Evolutionary conservation across 2,329 filamentous ascomycete species (phyloP).

Genomic region (Gyromitra esculenta): DNA sequence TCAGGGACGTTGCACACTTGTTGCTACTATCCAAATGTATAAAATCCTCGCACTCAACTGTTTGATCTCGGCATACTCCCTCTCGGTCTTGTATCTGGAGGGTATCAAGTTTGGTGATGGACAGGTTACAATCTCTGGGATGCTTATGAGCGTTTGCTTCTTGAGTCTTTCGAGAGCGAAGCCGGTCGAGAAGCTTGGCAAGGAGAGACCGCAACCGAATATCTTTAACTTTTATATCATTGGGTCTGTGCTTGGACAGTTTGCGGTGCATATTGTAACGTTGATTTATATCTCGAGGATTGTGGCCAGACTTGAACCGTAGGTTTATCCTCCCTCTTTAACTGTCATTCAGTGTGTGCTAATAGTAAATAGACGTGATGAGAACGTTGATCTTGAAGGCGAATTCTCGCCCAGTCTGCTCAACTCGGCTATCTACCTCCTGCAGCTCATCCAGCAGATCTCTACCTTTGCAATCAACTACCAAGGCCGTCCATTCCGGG

Average conservation of each 20-base stretch:
- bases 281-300: conserved; percentile 92
- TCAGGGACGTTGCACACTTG: conserved; percentile 94
- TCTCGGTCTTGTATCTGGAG: conserved; percentile 94
- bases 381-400: conserved; percentile 86
- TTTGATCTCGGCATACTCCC: conserved; percentile 94
- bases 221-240: conserved; percentile 99
- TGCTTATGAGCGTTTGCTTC: conserved; percentile 99
- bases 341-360: conserved; percentile 48
- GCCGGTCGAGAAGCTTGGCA: conserved; percentile 92
- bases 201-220: conserved; percentile 96
- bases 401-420: conserved; percentile 93
- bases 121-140: conserved; percentile 97
- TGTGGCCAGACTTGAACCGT: conserved; percentile 86
- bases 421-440: conserved; percentile 95
- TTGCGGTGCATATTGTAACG: conserved; percentile 92
- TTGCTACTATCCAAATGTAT: conserved; percentile 99
- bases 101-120: conserved; percentile 99
- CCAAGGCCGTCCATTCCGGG: conserved; percentile 96
- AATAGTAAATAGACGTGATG: conserved; percentile 63
- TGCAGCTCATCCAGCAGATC: conserved; percentile 98
- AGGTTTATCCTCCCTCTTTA: conserved; percentile 62
- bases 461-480: conserved; percentile 99
- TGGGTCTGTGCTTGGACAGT: conserved; percentile 94
- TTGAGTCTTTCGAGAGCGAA: conserved; percentile 97
- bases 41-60: conserved; percentile 99